Base-by-base conservation (phyloP, 225 moss, liverwort and hornwort species). In the Pleurozium schreberi region DNA sequence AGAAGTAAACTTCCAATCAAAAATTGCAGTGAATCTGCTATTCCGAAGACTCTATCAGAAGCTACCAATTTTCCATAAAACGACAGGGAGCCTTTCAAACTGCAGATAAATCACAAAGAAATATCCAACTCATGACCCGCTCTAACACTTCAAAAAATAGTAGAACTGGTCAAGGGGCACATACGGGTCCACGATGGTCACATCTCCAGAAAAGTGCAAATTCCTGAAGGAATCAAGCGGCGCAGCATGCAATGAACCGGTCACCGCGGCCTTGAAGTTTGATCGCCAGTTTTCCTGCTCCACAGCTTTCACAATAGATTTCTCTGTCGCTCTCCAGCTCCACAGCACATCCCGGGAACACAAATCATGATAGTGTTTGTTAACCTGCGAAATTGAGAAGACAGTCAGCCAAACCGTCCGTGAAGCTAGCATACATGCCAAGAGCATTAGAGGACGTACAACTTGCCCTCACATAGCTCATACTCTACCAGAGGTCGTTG, bases 121-220 rank as follows among this genome's bases (percentile, higher is more conserved):
- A 31, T 55, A 77, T 30, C 67, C 42, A 75, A 81, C 22, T 36
- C 22, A 30, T 18, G n/a, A 33, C 10, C 47, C 57, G 65, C 38
- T 67, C 8, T 11, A 28, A 62, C 85, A 25, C 31, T 34, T 25
- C 12, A 45, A 71, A 63, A 14, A 25, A 4, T 7, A 42, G 34
- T 22, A 58, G 59, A 42, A 64, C 3, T 52, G 59, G 64, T 84
- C 17, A 18, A 62, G 55, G 53, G 33, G 31, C 36, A 90, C 94
- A 49, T 90, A 94, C 94, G 94, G 94, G 85, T 94, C 94, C 78
- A 93, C 92, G 30, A 94, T 92, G n/a, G 91, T 90, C 42, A 94
- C 87, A 67, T 94, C 94, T 84, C 94, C 94, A 52, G 92, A 93
- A 52, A 93, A 93, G 31, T 90, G 92, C 75, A 94, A 58, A 84